A percentile compares a stretch with the other conserved stretches of the same genome.
These are phyloP conservation scores for Leavenworthia alabamica DNA, from an alignment of 345 rosid genomes.

Conservation along the genomic window DNA sequence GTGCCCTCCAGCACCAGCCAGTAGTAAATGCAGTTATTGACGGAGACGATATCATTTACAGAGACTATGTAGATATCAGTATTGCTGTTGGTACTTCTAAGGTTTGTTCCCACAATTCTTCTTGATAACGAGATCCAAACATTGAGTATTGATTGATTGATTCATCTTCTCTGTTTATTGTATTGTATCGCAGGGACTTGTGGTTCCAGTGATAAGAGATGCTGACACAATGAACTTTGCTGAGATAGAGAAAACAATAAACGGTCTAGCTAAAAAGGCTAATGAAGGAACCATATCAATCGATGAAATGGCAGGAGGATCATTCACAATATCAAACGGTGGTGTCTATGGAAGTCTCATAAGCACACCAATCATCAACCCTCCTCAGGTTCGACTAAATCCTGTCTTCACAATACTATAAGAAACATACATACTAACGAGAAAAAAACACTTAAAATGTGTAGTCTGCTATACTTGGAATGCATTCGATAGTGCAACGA, in stretches of 20 bases:
- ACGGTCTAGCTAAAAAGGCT: conserved; percentile 87
- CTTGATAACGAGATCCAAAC: neutral
- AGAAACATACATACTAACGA: neutral
- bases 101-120: conserved; percentile 28
- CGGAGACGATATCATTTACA: conserved; percentile 93
- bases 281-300: conserved; percentile 85
- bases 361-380: conserved; percentile 98
- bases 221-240: conserved; percentile 79
- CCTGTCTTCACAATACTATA: neutral
- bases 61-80: conserved; percentile 92
- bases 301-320: conserved; percentile 98
- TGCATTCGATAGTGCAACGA: conserved; percentile 80
- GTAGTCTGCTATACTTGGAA: conserved; percentile 89
- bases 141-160: neutral
- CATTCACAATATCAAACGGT: conserved; percentile 58
- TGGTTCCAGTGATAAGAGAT: conserved; percentile 78
- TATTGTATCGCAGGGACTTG: conserved; percentile 57
- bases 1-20: conserved; percentile 92
- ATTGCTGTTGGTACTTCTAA: conserved; percentile 71
- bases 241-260: conserved; percentile 84
- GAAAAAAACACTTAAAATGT: neutral
- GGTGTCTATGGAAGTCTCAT: conserved; percentile 90
- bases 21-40: conserved; percentile 96
- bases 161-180: neutral
- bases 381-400: conserved; percentile 69